These are phyloP conservation scores for Phylloporus sp. DNA, from an alignment of 768 basidiomycete species.

Conservation along the genomic window DNA sequence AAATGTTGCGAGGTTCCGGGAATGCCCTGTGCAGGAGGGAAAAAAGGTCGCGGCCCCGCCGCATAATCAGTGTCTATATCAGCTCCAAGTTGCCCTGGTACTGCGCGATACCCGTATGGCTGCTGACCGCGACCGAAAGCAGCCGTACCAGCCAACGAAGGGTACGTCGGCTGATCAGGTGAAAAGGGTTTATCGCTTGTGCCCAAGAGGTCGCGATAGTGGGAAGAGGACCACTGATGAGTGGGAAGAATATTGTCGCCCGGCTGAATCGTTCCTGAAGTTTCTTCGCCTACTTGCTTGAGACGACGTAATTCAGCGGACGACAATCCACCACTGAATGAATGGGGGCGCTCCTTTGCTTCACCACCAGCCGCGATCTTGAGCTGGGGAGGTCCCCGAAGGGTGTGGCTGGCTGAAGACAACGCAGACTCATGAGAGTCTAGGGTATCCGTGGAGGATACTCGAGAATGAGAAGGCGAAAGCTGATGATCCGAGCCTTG, in stretches of 20 bases:
- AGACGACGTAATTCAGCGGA: slow-evolving; percentile 69
- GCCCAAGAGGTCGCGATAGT: slow-evolving; percentile 42
- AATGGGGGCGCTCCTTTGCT: slow-evolving; percentile 73
- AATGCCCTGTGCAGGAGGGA: slow-evolving; percentile 37
- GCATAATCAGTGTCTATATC: slow-evolving; percentile 48
- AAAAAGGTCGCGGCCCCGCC: slow-evolving; percentile 53
- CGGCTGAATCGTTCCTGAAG: slow-evolving; percentile 27
- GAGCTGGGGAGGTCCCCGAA: slow-evolving; percentile 50
- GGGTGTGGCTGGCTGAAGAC: slow-evolving; percentile 51
- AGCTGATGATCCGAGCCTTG: slow-evolving; percentile 63
- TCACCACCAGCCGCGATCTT: slow-evolving; percentile 51
- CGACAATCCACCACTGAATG: slow-evolving; percentile 75
- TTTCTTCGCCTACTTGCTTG: slow-evolving; percentile 57
- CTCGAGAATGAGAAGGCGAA: slow-evolving; percentile 69
- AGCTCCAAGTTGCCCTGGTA: slow-evolving; percentile 27
- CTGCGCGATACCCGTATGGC: slow-evolving; percentile 46
- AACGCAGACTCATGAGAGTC: slow-evolving; percentile 52
- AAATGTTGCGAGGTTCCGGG: slow-evolving; percentile 42
- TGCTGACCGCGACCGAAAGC: slow-evolving; percentile 48
- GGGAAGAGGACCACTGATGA: slow-evolving; percentile 48
- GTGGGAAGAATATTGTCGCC: slow-evolving; percentile 37
- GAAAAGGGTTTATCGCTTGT: slow-evolving; percentile 39
- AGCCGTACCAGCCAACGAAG: slow-evolving; percentile 54
- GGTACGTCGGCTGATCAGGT: slow-evolving; percentile 50
- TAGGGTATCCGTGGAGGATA: slow-evolving; percentile 76